Evolutionary conservation across 164 flowering plant species (phyloP).

Genomic region (Nymphaea colorata): DNA sequence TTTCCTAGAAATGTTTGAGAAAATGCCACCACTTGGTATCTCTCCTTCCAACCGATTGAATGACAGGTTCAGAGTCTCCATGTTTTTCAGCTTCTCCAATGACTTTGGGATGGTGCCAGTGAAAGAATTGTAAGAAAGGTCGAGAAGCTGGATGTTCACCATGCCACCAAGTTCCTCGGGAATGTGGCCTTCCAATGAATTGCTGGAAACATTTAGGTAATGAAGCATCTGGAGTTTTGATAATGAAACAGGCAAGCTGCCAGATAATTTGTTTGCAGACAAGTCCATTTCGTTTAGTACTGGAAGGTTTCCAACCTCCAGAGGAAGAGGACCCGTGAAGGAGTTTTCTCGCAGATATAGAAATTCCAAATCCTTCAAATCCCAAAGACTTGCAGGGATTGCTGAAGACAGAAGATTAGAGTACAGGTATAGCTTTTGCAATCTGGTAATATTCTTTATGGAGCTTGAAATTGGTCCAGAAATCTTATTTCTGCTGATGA

Average conservation of each 20-base stretch:
- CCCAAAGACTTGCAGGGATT: not conserved
- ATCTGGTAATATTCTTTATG: not conserved
- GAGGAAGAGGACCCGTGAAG: not conserved
- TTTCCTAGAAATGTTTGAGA: conserved; percentile 2
- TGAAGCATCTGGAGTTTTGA: not conserved
- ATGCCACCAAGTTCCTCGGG: not conserved
- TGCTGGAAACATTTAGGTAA: not conserved
- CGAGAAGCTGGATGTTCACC: not conserved
- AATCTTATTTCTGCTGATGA: not conserved
- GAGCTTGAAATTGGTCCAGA: conserved; percentile 2
- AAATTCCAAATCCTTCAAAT: not conserved
- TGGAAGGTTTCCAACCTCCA: not conserved
- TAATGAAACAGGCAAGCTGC: not conserved
- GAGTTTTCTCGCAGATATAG: not conserved
- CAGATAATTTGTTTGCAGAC: not conserved
- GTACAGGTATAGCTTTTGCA: not conserved
- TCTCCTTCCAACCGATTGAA: conserved; percentile 5
- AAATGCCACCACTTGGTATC: conserved; percentile 3
- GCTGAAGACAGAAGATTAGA: not conserved
- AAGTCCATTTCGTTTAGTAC: not conserved
- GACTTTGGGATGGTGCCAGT: conserved; percentile 4
- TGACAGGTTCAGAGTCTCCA: conserved; percentile 1
- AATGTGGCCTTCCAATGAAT: not conserved
- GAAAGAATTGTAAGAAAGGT: not conserved
- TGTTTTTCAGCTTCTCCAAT: not conserved